Evolutionary conservation across 2,329 filamentous ascomycete species (phyloP), one percentile per base, ranked within the genome.

Genomic region (Penicillium decumbens): DNA sequence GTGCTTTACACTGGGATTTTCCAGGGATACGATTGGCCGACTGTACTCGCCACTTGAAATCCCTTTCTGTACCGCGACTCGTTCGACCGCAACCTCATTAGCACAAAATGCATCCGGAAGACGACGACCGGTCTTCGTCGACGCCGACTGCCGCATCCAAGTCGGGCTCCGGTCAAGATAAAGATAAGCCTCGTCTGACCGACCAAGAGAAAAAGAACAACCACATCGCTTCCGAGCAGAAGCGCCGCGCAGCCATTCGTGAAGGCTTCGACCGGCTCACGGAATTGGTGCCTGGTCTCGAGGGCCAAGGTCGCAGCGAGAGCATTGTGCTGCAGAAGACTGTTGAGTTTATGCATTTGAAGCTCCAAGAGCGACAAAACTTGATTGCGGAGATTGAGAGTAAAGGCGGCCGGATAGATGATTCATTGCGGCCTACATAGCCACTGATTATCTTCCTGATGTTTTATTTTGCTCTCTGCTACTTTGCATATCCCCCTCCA

Each of bases 261-360:
- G 83, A 88, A 50, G 88, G 87, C 49, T 95, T 95, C 67, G 89
- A 95, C 68, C 80, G 84, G 29, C 79, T 95, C 24, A 88, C 88
- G 13, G 81, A 84, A 45, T 78, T 95, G 28, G 88, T 95, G 1
- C 90, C 90, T 0, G 89, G 88, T 0, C 77, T 95, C 45, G 81
- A 88, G 61, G 90, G 90, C 0, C 87, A 91, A 63, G 90, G 87
- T 1, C 83, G 89, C 40, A 93, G 88, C 56, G 90, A 95, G 68
- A 88, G 88, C 25, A 77, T 89, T 15, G 89, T 95, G n/a, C 76
- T 95, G 20, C 82, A 84, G 55, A 80, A 80, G 56, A 87, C 85
- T 0, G 80, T 87, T 27, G 82, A 85, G 12, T 85, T 78, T 54
- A 84, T 88, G 63, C 76, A 76, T 37, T 72, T 82, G 53, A 76